These are phyloP conservation scores for Penicillium sp. DNA, from an alignment of 2,329 filamentous ascomycete species.

Conservation along the genomic window DNA sequence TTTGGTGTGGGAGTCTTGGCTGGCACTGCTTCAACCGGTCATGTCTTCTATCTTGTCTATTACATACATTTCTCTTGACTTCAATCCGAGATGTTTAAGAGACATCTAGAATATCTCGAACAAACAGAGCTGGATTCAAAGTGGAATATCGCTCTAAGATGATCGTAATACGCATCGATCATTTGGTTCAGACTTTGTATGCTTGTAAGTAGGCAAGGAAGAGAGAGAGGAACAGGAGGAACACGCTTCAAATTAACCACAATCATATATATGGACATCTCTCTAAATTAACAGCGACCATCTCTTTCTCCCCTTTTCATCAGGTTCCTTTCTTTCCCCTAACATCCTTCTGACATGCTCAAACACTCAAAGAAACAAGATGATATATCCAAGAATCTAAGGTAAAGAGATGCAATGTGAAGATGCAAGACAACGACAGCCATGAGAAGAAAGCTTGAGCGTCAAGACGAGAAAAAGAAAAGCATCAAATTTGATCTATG, in stretches of 20 bases:
- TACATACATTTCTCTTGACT: background rate
- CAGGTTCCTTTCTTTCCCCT: background rate
- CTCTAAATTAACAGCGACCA: conserved; percentile 2
- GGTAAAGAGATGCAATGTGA: background rate
- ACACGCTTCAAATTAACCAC: conserved; percentile 7
- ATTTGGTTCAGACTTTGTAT: background rate
- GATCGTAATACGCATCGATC: background rate
- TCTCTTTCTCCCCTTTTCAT: conserved; percentile 6
- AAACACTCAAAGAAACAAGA: background rate
- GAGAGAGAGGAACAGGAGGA: background rate
- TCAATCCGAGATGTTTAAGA: background rate
- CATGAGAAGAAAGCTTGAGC: background rate
- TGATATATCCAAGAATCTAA: background rate
- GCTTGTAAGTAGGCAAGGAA: background rate
- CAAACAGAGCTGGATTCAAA: background rate
- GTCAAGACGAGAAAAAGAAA: background rate
- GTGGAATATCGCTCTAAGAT: background rate
- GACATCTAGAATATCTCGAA: background rate
- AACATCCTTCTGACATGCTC: background rate
- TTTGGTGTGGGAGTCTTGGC: background rate
- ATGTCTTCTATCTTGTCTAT: background rate
- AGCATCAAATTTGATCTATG: background rate
- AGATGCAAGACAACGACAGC: background rate
- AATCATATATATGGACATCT: conserved; percentile 9
- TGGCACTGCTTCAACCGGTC: background rate